Conservation (phyloP, 768 basidiomycete species). For the Suillus placidus region DNA sequence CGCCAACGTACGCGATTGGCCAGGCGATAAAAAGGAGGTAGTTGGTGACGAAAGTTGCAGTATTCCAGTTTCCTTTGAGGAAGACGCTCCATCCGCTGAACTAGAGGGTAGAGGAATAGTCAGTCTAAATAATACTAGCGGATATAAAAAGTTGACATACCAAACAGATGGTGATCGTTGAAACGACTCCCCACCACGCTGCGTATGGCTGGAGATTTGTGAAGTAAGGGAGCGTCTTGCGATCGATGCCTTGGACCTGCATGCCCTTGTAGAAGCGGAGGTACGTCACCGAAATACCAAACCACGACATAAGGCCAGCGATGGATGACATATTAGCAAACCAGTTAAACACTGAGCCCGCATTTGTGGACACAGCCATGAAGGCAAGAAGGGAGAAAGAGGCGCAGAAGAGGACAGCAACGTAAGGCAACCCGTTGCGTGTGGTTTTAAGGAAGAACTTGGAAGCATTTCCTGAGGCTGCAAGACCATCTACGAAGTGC, state of each 20-base stretch:
- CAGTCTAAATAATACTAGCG: constrained; percentile 28
- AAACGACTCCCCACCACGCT: constrained; percentile 54
- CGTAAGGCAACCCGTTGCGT: constrained; percentile 74
- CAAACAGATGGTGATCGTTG: constrained; percentile 54
- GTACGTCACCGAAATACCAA: constrained; percentile 75
- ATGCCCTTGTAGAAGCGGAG: constrained; percentile 82
- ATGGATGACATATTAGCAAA: constrained; percentile 76
- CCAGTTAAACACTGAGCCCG: constrained; percentile 80
- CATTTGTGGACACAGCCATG: constrained; percentile 71
- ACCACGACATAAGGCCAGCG: constrained; percentile 76
- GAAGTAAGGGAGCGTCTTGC: constrained; percentile 69
- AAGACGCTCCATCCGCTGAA: constrained; percentile 57
- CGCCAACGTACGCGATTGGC: constrained; percentile 69
- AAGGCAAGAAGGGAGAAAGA: constrained; percentile 70
- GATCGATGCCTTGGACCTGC: constrained; percentile 77
- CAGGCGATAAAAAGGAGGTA: constrained; percentile 73
- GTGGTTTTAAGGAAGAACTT: constrained; percentile 72
- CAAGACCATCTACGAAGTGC: constrained; percentile 66
- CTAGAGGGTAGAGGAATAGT: constrained; percentile 42
- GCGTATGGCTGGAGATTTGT: constrained; percentile 72
- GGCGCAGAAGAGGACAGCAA: constrained; percentile 68
- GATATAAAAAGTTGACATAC: constrained; percentile 43
- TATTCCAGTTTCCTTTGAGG: constrained; percentile 53
- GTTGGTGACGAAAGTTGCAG: constrained; percentile 77
- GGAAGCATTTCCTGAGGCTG: constrained; percentile 80